Evolutionary conservation across 2,329 filamentous ascomycete genomes (phyloP).

Genomic region (Colletotrichum tamarilloi): DNA sequence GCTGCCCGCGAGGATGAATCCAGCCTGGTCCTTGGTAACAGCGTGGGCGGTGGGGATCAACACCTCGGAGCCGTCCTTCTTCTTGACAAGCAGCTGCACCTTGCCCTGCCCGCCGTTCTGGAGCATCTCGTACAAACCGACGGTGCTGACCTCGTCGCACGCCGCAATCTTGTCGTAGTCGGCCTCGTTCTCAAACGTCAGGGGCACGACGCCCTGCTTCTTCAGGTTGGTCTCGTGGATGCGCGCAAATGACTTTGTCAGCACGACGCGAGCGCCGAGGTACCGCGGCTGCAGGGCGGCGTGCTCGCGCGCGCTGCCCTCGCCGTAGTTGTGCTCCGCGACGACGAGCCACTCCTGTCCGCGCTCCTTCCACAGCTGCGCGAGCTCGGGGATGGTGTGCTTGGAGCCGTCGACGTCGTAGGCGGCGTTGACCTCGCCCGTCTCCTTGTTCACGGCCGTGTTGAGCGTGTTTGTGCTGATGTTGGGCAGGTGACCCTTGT

Average conservation of each 20-base stretch:
- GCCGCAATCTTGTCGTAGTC: conserved; percentile 89
- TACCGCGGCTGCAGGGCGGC: conserved; percentile 92
- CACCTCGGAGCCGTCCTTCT: conserved; percentile 70
- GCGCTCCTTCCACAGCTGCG: conserved; percentile 81
- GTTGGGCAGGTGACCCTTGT: conserved; percentile 98
- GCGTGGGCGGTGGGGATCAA: conserved; percentile 86
- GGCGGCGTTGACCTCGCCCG: conserved; percentile 90
- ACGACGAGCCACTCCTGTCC: conserved; percentile 90
- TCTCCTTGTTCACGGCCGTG: conserved; percentile 91
- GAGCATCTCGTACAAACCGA: conserved; percentile 87
- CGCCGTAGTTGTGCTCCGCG: conserved; percentile 97
- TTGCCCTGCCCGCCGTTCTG: conserved; percentile 80
- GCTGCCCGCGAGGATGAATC: conserved; percentile 92
- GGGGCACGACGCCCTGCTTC: conserved; percentile 95
- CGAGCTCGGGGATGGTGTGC: conserved; percentile 88
- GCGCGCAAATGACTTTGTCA: conserved; percentile 88
- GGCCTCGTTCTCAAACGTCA: conserved; percentile 88
- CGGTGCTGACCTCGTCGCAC: conserved; percentile 84
- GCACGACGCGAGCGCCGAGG: conserved; percentile 84
- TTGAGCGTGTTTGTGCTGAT: conserved; percentile 98
- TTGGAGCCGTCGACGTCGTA: conserved; percentile 84
- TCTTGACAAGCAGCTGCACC: conserved; percentile 76
- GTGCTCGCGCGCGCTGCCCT: conserved; percentile 90
- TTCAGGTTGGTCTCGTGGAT: conserved; percentile 97
- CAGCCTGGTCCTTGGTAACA: conserved; percentile 88